These are phyloP conservation scores for Cicer pinnatifidum DNA, from an alignment of 306 rosid genomes.

Conservation along the genomic window DNA sequence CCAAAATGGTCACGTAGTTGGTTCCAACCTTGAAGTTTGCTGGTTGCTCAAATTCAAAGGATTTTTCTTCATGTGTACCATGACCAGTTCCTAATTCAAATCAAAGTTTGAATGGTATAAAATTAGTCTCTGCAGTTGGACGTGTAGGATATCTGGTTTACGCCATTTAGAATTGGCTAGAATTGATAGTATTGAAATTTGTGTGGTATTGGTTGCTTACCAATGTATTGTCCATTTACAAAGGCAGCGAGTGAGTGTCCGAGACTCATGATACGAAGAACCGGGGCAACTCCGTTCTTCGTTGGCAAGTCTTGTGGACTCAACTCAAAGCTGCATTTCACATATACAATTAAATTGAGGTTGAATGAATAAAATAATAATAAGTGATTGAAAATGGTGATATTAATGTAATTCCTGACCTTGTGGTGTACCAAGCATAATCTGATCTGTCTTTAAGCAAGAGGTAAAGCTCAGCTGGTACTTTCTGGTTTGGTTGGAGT, in stretches of 20 bases:
- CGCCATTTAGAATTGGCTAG: background rate
- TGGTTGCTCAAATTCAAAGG: conserved; percentile 52
- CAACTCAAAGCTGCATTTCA: conserved; percentile 58
- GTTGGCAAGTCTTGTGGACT: conserved; percentile 53
- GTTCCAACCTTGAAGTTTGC: conserved; percentile 54
- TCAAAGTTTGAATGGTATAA: background rate
- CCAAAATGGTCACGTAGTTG: conserved; percentile 63
- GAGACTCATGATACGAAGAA: conserved; percentile 62
- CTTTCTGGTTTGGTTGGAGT: background rate
- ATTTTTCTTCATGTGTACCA: conserved; percentile 69
- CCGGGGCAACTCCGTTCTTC: conserved; percentile 50
- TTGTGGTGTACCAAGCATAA: conserved; percentile 86
- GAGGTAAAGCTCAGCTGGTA: conserved; percentile 67
- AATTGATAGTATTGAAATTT: background rate
- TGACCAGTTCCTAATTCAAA: conserved; percentile 41
- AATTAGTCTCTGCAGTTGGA: no score
- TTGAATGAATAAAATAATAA: background rate
- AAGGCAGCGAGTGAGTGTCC: conserved; percentile 76
- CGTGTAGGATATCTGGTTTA: no score
- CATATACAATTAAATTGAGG: background rate
- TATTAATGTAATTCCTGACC: conserved; percentile 46
- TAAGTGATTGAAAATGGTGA: no score
- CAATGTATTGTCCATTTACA: conserved; percentile 67
- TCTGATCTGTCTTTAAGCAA: conserved; percentile 76
- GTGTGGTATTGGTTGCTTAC: conserved; percentile 45